Evolutionary conservation across 805 yeast species (phyloP).

Genomic region (Kodamaea neixiangensis): DNA sequence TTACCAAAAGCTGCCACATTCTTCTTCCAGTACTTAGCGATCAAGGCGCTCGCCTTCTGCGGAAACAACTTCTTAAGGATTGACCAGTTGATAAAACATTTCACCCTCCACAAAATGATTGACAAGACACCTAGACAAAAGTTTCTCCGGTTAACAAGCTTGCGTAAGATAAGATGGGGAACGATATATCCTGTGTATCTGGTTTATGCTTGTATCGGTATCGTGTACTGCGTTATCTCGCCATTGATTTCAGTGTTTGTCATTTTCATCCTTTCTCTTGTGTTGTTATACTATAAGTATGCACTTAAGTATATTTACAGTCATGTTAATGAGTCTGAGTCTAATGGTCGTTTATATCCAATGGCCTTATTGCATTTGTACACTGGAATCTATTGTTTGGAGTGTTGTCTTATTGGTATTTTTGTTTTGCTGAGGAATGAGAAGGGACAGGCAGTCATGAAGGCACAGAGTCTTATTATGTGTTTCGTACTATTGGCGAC

Average conservation of each 20-base stretch:
- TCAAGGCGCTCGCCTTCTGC: constrained; percentile 74
- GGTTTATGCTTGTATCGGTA: constrained; percentile 73
- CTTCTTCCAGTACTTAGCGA: constrained; percentile 73
- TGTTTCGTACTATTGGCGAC: constrained; percentile 53
- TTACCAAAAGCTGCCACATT: constrained; percentile 86
- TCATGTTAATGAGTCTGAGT: constrained; percentile 55
- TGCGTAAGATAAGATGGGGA: constrained; percentile 70
- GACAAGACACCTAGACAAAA: constrained; percentile 65
- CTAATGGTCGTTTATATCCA: constrained; percentile 71
- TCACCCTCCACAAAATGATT: constrained; percentile 33
- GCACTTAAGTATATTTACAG: constrained; percentile 60
- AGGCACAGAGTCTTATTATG: constrained; percentile 55
- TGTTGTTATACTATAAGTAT: constrained; percentile 69
- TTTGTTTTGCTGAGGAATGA: constrained; percentile 61
- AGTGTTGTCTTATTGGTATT: constrained; percentile 74
- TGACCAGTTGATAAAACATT: constrained; percentile 47
- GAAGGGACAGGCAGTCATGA: constrained; percentile 45
- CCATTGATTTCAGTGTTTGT: constrained; percentile 72
- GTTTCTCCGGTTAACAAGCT: constrained; percentile 43
- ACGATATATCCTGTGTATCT: constrained; percentile 74
- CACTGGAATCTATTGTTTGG: constrained; percentile 80
- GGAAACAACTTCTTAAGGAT: constrained; percentile 71
- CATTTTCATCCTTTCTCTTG: constrained; percentile 52
- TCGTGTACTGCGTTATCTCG: constrained; percentile 76
- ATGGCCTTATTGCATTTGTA: constrained; percentile 74